phyloP scores from a whole-genome alignment of 1,139 yeast species.

The Suhomyces guaymorum region DNA sequence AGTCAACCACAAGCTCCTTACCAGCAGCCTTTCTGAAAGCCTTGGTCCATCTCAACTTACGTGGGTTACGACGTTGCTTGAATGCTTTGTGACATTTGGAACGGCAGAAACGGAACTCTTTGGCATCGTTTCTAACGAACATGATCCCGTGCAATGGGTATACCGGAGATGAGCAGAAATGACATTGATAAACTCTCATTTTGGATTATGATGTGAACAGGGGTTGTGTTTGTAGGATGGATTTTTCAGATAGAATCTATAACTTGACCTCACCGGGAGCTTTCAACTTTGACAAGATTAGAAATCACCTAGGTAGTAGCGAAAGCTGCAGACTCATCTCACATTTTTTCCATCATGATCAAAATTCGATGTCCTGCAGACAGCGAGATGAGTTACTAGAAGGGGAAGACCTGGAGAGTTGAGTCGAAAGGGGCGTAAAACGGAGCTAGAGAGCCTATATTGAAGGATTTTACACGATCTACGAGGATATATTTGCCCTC shows the following conservation, averaged over 20 bases:
- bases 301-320: conserved; percentile 3
- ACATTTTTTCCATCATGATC: conserved; percentile 6
- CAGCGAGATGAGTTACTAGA: conserved; percentile 6
- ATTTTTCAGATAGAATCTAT: not conserved
- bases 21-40: conserved; percentile 99
- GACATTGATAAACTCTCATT: conserved; percentile 95
- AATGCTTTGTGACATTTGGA: conserved; percentile 97
- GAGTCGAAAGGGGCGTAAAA: not conserved
- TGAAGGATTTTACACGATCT: too few species aligned
- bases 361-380: conserved; percentile 5
- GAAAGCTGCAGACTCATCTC: conserved; percentile 7
- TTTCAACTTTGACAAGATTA: not conserved
- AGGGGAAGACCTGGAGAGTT: not conserved
- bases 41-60: conserved; percentile 97
- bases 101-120: conserved; percentile 95
- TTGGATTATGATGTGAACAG: not conserved
- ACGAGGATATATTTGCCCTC: too few species aligned
- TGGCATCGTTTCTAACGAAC: conserved; percentile 97
- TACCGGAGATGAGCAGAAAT: conserved; percentile 96
- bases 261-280: conserved; percentile 8
- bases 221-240: not conserved
- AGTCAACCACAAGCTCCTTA: conserved; percentile 95
- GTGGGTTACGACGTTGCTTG: conserved; percentile 98
- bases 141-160: conserved; percentile 97
- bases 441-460: not conserved